Evolutionary conservation across 1,139 yeast genomes (phyloP).

Genomic region (Kodamaea fungicola): DNA sequence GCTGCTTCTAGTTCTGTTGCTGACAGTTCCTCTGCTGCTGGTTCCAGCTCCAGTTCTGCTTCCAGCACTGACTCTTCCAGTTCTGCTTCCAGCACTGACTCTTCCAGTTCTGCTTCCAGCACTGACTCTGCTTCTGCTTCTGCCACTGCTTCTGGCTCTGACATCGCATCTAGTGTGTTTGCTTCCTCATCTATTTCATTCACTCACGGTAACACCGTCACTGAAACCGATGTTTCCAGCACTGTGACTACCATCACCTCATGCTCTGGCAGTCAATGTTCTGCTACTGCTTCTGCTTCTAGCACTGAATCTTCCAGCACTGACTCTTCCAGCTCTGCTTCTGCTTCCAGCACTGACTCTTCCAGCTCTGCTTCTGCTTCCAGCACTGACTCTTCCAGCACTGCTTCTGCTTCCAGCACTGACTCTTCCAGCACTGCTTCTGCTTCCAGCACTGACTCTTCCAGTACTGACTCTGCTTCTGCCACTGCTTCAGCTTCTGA

Average conservation of each 20-base stretch:
- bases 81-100: conserved; percentile 15
- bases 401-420: conserved; percentile 25
- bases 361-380: conserved; percentile 16
- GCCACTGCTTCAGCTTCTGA: too few species aligned
- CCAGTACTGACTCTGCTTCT: conserved; percentile 12
- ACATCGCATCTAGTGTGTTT: neutral
- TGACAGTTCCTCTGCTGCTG: conserved; percentile 41
- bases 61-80: conserved; percentile 23
- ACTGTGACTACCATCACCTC: conserved; percentile 28
- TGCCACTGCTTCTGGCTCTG: neutral
- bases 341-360: too few species aligned
- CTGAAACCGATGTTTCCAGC: conserved; percentile 12
- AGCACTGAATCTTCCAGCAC: too few species aligned
- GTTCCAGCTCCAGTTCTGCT: conserved; percentile 33
- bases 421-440: conserved; percentile 11
- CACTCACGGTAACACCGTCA: neutral
- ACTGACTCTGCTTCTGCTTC: neutral
- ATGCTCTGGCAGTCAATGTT: conserved; percentile 27
- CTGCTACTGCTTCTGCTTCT: conserved; percentile 11
- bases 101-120: conserved; percentile 1
- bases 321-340: neutral
- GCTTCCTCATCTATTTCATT: neutral
- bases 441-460: conserved; percentile 7
- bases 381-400: conserved; percentile 16
- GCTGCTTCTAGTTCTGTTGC: conserved; percentile 19